phyloP scores from a whole-genome alignment of 805 yeast genomes.

The Hanseniaspora hatyaiensis region DNA sequence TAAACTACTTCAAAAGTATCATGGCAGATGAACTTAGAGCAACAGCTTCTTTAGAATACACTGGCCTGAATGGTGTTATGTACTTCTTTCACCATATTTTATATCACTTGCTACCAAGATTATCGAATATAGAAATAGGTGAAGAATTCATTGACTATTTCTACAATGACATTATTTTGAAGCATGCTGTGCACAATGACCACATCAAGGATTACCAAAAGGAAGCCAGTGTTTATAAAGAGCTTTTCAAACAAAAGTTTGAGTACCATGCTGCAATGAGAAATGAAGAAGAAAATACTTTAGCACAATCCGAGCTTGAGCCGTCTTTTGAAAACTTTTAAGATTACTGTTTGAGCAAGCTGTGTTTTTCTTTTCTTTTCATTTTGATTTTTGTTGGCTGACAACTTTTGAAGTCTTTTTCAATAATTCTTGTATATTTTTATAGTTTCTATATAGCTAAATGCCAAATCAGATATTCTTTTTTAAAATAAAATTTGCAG shows the following conservation, averaged over 20 bases:
- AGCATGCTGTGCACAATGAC: background rate
- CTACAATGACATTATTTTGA: conserved; percentile 1
- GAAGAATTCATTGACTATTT: conserved; percentile 4
- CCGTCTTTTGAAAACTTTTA: background rate
- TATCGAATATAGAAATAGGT: conserved; percentile 3
- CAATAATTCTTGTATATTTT: too few species aligned
- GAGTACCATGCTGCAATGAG: background rate
- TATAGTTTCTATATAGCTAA: too few species aligned
- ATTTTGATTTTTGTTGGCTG: too few species aligned
- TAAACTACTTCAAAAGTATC: background rate
- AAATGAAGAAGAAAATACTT: background rate
- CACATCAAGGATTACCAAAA: background rate
- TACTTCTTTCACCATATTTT: conserved; percentile 1
- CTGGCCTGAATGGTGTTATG: background rate
- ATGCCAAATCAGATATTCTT: too few species aligned
- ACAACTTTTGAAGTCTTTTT: too few species aligned
- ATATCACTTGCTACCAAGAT: conserved; percentile 6
- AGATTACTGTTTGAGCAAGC: background rate
- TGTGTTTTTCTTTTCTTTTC: background rate
- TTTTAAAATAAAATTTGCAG: too few species aligned
- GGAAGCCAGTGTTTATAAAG: conserved; percentile 2
- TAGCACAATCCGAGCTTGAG: background rate
- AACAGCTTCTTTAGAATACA: conserved; percentile 6
- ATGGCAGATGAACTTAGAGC: conserved; percentile 1
- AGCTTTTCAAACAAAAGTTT: background rate